phyloP scores from a whole-genome alignment of 139 green algal species.

The Bryopsis sp. region DNA sequence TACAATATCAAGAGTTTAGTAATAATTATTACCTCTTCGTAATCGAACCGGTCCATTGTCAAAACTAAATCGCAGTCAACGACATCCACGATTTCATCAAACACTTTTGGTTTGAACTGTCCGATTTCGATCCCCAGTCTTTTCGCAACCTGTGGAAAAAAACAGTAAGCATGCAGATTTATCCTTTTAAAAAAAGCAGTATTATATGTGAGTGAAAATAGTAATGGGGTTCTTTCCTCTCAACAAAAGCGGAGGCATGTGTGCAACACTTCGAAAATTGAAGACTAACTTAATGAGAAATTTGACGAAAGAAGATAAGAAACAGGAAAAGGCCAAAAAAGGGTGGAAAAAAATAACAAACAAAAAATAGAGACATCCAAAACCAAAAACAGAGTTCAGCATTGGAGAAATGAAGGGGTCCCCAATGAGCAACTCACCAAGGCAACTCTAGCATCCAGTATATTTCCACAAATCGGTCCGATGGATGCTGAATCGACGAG shows the following conservation, averaged over 20 bases:
- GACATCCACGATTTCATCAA: conserved; percentile 41
- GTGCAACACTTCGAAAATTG: background rate
- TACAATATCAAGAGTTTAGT: background rate
- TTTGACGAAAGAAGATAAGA: background rate
- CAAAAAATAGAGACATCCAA: background rate
- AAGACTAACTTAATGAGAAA: background rate
- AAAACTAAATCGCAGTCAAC: conserved; percentile 45
- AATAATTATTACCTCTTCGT: conserved; percentile 33
- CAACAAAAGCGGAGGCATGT: background rate
- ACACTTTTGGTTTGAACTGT: conserved; percentile 15
- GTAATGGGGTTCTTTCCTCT: background rate
- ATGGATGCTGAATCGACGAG: background rate
- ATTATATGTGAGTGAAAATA: background rate
- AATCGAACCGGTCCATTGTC: conserved; percentile 51
- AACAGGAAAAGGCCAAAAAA: background rate
- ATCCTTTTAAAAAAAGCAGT: background rate
- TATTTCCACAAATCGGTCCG: background rate
- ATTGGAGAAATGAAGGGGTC: background rate
- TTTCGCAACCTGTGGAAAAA: background rate
- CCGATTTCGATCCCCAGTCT: background rate
- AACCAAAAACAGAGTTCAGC: background rate
- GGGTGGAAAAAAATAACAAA: background rate
- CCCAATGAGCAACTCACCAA: no score
- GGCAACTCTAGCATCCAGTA: background rate
- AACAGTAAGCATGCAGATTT: background rate